Evolutionary conservation across 352 stramenopile genomes (phyloP).

Genomic region (Globisporangium perplexum): DNA sequence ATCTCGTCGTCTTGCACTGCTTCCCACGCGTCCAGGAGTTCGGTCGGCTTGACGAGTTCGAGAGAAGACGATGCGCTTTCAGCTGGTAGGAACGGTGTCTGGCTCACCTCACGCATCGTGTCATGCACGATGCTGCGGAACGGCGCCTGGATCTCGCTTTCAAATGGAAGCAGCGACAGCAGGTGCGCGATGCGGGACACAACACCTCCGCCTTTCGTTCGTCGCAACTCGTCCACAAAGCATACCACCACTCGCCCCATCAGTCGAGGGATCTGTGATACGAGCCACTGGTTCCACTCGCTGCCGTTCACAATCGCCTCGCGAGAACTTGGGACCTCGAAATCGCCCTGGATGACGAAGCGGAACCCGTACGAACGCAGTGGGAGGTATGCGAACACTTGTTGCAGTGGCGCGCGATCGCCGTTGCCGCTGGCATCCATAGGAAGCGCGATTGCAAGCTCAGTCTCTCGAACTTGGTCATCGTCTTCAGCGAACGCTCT

Average conservation of each 20-base stretch:
- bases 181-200: constrained; percentile 26
- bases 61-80: constrained; percentile 5
- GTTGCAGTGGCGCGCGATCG: constrained; percentile 47
- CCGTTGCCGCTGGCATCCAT: constrained; percentile 7
- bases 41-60: constrained; percentile 19
- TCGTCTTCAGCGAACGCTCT: constrained; percentile 10
- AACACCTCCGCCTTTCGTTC: neutral
- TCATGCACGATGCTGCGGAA: constrained; percentile 56
- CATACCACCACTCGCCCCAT: constrained; percentile 20
- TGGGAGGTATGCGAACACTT: constrained; percentile 82
- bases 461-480: constrained; percentile 20
- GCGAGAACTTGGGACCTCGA: constrained; percentile 80
- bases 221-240: constrained; percentile 13
- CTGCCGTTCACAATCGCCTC: constrained; percentile 80
- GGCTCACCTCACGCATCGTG: constrained; percentile 50
- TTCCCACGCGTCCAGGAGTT: constrained; percentile 45
- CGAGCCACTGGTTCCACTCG: constrained; percentile 87
- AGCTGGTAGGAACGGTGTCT: constrained; percentile 38
- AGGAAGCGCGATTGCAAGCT: constrained; percentile 59
- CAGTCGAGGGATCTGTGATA: constrained; percentile 59
- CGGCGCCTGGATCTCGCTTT: constrained; percentile 66
- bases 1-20: constrained; percentile 15
- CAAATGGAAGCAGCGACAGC: constrained; percentile 50
- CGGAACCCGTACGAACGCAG: constrained; percentile 77
- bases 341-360: constrained; percentile 86